phyloP scores from a whole-genome alignment of 164 flowering plant genomes.

The Tetrastigma voinierianum region DNA sequence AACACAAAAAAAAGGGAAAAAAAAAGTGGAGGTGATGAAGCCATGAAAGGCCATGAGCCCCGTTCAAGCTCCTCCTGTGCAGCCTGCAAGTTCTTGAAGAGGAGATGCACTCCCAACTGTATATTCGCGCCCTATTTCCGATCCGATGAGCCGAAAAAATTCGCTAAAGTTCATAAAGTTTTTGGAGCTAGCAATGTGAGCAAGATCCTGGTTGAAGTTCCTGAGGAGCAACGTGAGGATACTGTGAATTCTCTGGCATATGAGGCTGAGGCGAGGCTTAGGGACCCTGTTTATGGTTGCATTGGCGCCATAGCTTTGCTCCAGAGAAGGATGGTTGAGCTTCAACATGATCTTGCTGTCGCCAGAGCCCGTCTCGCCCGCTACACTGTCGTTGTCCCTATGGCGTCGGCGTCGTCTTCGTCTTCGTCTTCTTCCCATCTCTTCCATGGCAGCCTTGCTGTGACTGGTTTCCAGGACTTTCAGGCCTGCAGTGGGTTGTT shows the following conservation, averaged over 20 bases:
- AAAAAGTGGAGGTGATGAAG: constrained; percentile 10
- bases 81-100: constrained; percentile 76
- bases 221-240: constrained; percentile 63
- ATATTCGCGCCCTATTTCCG: constrained; percentile 71
- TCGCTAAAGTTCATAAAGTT: constrained; percentile 77
- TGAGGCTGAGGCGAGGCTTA: constrained; percentile 76
- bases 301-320: constrained; percentile 70
- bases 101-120: constrained; percentile 58
- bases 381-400: constrained; percentile 16
- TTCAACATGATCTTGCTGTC: constrained; percentile 67
- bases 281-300: constrained; percentile 86
- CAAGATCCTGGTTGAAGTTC: constrained; percentile 70
- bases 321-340: constrained; percentile 58
- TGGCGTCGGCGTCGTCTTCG: background rate
- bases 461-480: background rate
- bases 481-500: constrained; percentile 12
- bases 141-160: constrained; percentile 57
- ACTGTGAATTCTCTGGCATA: constrained; percentile 65
- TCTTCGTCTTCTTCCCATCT: background rate
- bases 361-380: constrained; percentile 69
- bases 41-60: constrained; percentile 38
- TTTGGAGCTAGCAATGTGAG: constrained; percentile 88
- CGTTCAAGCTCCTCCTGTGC: constrained; percentile 73
- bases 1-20: too few relatives aligned
- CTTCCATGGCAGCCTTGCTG: background rate